These are phyloP conservation scores for Mortierella sp. DNA, from an alignment of 371 early-diverging fungal genomes.

Conservation along the genomic window DNA sequence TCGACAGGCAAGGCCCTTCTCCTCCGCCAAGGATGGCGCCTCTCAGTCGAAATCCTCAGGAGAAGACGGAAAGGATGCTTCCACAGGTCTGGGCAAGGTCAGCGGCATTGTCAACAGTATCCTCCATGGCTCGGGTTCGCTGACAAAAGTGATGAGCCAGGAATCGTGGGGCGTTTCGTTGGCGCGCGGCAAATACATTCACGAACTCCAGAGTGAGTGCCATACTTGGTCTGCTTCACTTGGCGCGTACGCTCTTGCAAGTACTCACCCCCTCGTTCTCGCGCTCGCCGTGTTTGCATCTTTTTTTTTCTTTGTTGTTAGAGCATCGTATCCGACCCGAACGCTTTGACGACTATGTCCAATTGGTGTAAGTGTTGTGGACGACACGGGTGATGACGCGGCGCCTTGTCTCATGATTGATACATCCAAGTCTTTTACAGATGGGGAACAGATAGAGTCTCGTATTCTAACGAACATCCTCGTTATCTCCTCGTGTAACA, in stretches of 20 bases:
- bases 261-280: background rate
- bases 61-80: too few species aligned
- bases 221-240: background rate
- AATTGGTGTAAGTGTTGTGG: slow-evolving; percentile 69
- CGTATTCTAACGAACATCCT: too few species aligned
- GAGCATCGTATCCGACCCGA: slow-evolving; percentile 90
- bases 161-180: slow-evolving; percentile 59
- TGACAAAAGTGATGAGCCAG: slow-evolving; percentile 47
- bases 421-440: too few species aligned
- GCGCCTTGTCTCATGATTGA: too few species aligned
- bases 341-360: slow-evolving; percentile 83
- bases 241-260: background rate
- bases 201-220: slow-evolving; percentile 81
- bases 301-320: slow-evolving; percentile 22
- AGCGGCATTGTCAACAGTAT: slow-evolving; percentile 55
- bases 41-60: background rate
- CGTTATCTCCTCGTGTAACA: slow-evolving; percentile 16
- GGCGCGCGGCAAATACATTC: slow-evolving; percentile 91
- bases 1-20: slow-evolving; percentile 4
- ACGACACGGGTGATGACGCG: too few species aligned
- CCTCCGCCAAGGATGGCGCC: slow-evolving; percentile 3
- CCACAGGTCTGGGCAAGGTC: slow-evolving; percentile 46
- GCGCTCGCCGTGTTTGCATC: background rate
- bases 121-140: slow-evolving; percentile 40
- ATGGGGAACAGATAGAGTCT: too few species aligned